phyloP scores from a whole-genome alignment of 23 red algal genomes.

The Gracilaria domingensis region DNA sequence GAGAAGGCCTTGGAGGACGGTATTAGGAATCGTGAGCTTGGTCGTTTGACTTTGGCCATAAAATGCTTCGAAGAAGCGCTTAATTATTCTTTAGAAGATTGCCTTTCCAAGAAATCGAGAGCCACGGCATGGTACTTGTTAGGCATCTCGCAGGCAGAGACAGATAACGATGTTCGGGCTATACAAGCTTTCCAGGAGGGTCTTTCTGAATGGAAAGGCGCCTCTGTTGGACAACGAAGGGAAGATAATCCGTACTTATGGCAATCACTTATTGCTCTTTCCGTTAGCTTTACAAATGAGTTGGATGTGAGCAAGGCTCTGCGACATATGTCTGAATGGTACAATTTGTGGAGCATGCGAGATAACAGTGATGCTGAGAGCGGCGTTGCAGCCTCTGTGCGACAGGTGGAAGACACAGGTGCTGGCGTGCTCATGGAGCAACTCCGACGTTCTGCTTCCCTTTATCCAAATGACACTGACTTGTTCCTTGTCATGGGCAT shows the following conservation, averaged over 20 bases:
- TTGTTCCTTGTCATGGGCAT: conserved; percentile 85
- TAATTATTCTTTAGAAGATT: neutral
- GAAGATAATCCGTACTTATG: conserved; percentile 57
- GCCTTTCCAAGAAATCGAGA: conserved; percentile 4
- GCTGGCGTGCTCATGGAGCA: conserved; percentile 24
- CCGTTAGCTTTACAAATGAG: conserved; percentile 96
- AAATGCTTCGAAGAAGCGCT: conserved; percentile 76
- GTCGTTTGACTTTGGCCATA: conserved; percentile 47
- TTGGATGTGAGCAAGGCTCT: conserved; percentile 74
- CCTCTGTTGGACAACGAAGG: conserved; percentile 23
- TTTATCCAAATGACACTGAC: conserved; percentile 57
- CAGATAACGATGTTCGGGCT: conserved; percentile 85
- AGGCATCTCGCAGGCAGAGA: conserved; percentile 85
- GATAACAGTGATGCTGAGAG: conserved; percentile 15
- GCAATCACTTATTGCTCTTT: conserved; percentile 87
- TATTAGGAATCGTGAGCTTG: conserved; percentile 11
- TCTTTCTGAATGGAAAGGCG: conserved; percentile 12
- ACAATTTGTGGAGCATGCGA: conserved; percentile 43
- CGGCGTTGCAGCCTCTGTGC: neutral
- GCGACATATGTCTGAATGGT: conserved; percentile 76
- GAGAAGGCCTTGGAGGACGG: conserved; percentile 41
- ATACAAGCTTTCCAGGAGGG: conserved; percentile 74
- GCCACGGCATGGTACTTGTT: conserved; percentile 87
- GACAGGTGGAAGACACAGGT: conserved; percentile 24
- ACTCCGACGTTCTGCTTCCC: conserved; percentile 19